Evolutionary conservation across 495 filamentous ascomycete species (phyloP).

Genomic region (Penicillium egyptiacum): DNA sequence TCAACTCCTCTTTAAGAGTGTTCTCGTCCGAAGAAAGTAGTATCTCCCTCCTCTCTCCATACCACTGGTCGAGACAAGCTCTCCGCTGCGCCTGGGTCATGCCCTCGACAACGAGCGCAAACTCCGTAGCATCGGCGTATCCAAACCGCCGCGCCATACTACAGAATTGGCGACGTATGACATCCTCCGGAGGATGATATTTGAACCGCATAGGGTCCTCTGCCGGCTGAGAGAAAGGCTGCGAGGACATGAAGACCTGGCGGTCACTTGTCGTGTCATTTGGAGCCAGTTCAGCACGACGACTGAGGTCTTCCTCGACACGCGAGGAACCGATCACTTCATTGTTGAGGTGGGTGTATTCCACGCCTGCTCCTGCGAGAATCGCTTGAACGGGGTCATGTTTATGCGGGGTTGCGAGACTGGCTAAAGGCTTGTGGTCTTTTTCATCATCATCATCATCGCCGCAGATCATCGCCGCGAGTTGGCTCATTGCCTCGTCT

Average conservation of each 20-base stretch:
- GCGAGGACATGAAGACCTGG: constrained; percentile 50
- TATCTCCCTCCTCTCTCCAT: constrained; percentile 54
- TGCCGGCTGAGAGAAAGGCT: constrained; percentile 8
- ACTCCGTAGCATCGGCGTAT: constrained; percentile 74
- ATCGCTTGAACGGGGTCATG: constrained; percentile 86
- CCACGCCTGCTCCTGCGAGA: constrained; percentile 81
- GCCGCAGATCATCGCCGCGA: constrained; percentile 68
- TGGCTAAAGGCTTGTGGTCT: constrained; percentile 23
- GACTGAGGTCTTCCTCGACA: constrained; percentile 76
- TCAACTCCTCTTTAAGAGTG: neutral
- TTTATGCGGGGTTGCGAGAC: constrained; percentile 36
- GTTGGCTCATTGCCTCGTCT: constrained; percentile 70
- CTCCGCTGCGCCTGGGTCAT: constrained; percentile 87
- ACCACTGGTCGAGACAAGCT: constrained; percentile 80
- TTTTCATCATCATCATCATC: constrained; percentile 43
- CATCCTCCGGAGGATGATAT: constrained; percentile 74
- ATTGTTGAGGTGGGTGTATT: constrained; percentile 95
- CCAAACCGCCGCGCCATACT: constrained; percentile 81
- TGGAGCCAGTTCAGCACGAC: constrained; percentile 63
- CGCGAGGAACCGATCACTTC: constrained; percentile 90
- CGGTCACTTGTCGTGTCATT: constrained; percentile 51
- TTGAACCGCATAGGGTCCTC: constrained; percentile 51
- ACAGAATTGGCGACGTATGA: constrained; percentile 83
- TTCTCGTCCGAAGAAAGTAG: constrained; percentile 12
- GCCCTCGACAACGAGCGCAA: constrained; percentile 89